Percentiles rank a stretch among this genome's conserved stretches.
phyloP scores from a whole-genome alignment of 768 basidiomycete genomes.

The Suillus variegatus region DNA sequence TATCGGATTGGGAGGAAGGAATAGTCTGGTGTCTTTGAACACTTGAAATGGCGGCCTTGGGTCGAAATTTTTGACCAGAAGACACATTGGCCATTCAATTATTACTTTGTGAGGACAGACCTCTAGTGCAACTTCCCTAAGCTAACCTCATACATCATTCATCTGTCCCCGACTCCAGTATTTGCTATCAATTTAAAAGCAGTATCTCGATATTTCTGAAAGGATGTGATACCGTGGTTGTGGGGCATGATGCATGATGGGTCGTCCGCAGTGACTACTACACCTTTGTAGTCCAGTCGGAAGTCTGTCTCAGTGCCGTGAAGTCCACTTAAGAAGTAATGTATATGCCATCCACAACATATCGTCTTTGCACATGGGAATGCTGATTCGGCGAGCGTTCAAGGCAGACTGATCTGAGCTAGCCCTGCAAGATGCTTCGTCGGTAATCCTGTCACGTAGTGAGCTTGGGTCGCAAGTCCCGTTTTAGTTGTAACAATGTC shows the following conservation, averaged over 20 bases:
- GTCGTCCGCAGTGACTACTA: background rate
- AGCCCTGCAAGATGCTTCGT: conserved; percentile 4
- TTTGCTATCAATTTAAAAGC: background rate
- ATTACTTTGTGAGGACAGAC: background rate
- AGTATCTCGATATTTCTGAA: conserved; percentile 5
- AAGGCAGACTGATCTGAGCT: conserved; percentile 2
- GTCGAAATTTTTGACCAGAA: background rate
- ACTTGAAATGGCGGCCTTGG: background rate
- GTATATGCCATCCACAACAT: background rate
- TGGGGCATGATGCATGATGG: background rate
- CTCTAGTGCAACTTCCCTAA: background rate
- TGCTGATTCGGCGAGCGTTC: background rate
- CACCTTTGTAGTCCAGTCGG: background rate
- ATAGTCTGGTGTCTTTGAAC: background rate
- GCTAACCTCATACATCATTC: background rate
- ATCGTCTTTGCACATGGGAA: background rate
- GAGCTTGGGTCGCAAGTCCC: background rate
- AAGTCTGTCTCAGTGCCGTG: background rate
- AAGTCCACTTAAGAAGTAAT: background rate
- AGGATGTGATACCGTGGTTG: background rate
- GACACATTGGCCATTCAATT: background rate
- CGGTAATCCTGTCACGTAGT: background rate
- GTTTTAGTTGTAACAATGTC: background rate
- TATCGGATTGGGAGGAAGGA: background rate
- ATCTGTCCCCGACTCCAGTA: background rate